A percentile compares a stretch with the other conserved stretches of the same genome.
These are phyloP conservation scores for Yarrowia phangngaensis DNA, from an alignment of 805 yeast species.

Conservation along the genomic window DNA sequence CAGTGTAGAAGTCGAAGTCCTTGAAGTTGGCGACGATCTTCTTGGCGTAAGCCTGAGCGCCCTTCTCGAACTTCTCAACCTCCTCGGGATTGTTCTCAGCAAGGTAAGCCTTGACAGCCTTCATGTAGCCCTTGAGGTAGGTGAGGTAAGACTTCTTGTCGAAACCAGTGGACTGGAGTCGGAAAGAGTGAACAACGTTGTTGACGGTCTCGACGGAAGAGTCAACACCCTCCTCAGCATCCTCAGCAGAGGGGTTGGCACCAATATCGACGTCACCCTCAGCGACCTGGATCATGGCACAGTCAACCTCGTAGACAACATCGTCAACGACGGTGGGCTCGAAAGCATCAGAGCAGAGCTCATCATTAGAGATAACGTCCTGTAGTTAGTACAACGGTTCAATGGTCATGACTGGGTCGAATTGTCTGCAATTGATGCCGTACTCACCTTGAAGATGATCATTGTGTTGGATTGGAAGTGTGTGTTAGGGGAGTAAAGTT, in stretches of 20 bases:
- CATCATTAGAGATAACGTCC: constrained; percentile 93
- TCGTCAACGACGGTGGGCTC: constrained; percentile 80
- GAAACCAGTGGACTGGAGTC: constrained; percentile 90
- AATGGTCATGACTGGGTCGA: background rate
- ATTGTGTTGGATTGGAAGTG: constrained; percentile 18
- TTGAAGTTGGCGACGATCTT: constrained; percentile 92
- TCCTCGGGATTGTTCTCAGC: constrained; percentile 86
- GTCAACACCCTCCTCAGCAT: constrained; percentile 76
- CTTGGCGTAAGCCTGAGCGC: constrained; percentile 94
- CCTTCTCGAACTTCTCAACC: constrained; percentile 89
- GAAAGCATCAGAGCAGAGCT: constrained; percentile 92
- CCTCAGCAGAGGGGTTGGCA: constrained; percentile 99
- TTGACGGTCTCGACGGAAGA: constrained; percentile 89
- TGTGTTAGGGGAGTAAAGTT: constrained; percentile 19
- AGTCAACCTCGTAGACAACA: constrained; percentile 95
- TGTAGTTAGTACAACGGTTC: constrained; percentile 32
- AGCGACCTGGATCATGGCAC: constrained; percentile 83
- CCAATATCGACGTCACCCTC: constrained; percentile 92
- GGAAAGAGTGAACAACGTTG: constrained; percentile 98
- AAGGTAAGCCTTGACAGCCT: constrained; percentile 84
- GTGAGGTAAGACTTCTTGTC: constrained; percentile 97
- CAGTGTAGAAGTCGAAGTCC: constrained; percentile 99
- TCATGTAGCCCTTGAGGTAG: constrained; percentile 99
- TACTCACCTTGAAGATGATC: constrained; percentile 27
- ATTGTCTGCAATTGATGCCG: background rate